Conservation (phyloP, 192 early-diverging fungal genomes). For the Spinellus fusiger region DNA sequence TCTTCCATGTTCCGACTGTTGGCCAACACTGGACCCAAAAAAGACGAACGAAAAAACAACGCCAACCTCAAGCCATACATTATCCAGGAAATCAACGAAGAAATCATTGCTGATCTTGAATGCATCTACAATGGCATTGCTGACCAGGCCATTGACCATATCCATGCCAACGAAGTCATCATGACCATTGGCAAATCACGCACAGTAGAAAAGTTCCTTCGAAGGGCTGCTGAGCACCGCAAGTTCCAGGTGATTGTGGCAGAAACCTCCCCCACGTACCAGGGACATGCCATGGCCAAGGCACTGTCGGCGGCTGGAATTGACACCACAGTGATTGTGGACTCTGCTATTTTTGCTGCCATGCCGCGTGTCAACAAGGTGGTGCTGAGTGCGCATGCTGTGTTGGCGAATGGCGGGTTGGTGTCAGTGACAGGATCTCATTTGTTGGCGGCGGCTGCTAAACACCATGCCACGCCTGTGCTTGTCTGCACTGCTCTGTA, state of each 20-base stretch:
- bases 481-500: constrained; percentile 88
- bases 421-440: constrained; percentile 78
- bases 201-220: constrained; percentile 82
- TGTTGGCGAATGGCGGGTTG: constrained; percentile 90
- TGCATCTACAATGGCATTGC: constrained; percentile 73
- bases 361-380: constrained; percentile 99
- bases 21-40: constrained; percentile 36
- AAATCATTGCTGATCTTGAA: constrained; percentile 84
- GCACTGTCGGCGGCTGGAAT: constrained; percentile 73
- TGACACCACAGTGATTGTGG: constrained; percentile 86
- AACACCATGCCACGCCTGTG: constrained; percentile 88
- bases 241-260: constrained; percentile 95
- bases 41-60: constrained; percentile 3
- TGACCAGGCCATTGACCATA: constrained; percentile 81
- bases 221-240: constrained; percentile 74
- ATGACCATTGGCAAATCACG: constrained; percentile 87
- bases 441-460: constrained; percentile 83
- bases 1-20: constrained; percentile 60
- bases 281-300: constrained; percentile 81
- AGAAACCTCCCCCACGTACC: constrained; percentile 84
- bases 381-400: constrained; percentile 84
- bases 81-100: constrained; percentile 81
- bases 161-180: constrained; percentile 95
- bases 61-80: constrained; percentile 65
- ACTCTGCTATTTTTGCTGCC: constrained; percentile 92